Evolutionary conservation across 208 protist species (phyloP).

Genomic region (Porcisia deanei): DNA sequence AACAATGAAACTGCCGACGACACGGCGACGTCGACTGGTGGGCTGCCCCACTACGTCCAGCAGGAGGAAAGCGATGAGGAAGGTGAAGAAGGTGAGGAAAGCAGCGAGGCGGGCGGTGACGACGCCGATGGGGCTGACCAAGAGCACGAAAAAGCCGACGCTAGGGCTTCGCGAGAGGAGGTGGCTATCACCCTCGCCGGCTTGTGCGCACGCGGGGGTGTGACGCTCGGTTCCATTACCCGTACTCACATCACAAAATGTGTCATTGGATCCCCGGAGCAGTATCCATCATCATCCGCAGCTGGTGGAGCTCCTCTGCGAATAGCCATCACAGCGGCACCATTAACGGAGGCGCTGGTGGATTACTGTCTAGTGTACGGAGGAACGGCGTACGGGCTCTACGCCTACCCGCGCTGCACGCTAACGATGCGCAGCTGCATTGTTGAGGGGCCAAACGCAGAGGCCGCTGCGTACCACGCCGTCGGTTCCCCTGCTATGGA

Average conservation of each 20-base stretch:
- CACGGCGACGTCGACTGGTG: background rate
- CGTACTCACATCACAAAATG: conserved; percentile 62
- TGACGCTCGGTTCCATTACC: conserved; percentile 58
- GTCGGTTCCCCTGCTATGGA: background rate
- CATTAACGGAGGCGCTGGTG: conserved; percentile 54
- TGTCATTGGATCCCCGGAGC: conserved; percentile 53
- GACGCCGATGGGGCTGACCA: conserved; percentile 36
- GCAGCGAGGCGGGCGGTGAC: conserved; percentile 12
- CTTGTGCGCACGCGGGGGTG: conserved; percentile 58
- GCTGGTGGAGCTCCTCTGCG: background rate
- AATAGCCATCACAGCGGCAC: conserved; percentile 56
- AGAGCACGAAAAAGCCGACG: conserved; percentile 20
- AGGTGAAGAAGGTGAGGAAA: conserved; percentile 12
- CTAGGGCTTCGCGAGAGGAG: conserved; percentile 27
- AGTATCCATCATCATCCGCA: background rate
- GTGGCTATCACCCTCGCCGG: conserved; percentile 50
- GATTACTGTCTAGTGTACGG: conserved; percentile 73
- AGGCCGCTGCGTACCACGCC: conserved; percentile 10
- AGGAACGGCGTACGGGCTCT: conserved; percentile 56
- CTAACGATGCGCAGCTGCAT: conserved; percentile 46
- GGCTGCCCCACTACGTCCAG: conserved; percentile 27
- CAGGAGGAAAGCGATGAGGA: conserved; percentile 14
- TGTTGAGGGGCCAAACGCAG: conserved; percentile 49
- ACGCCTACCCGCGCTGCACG: conserved; percentile 70
- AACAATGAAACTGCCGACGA: background rate